Conservation (phyloP, 2,329 filamentous ascomycete species). For the Aspergillus tanneri region DNA sequence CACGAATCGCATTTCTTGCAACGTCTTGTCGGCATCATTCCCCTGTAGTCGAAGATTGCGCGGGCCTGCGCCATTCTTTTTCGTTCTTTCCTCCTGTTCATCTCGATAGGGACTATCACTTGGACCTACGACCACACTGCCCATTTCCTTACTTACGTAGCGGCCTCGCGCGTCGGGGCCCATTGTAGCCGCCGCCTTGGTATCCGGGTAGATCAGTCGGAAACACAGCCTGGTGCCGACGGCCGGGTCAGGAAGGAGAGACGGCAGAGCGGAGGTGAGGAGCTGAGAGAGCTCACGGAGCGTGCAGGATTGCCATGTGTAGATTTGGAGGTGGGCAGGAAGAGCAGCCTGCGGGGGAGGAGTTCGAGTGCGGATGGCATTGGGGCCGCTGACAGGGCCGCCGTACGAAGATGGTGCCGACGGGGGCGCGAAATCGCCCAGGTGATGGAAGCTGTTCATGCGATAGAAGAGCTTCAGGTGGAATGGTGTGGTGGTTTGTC, state of each 20-base stretch:
- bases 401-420: slow-evolving; percentile 22
- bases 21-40: slow-evolving; percentile 67
- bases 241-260: slow-evolving; percentile 68
- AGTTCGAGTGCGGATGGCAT: slow-evolving; percentile 35
- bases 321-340: slow-evolving; percentile 71
- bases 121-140: slow-evolving; percentile 71
- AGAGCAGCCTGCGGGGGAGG: slow-evolving; percentile 58
- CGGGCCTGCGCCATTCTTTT: slow-evolving; percentile 36
- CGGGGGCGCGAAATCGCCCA: slow-evolving; percentile 42
- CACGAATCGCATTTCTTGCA: slow-evolving; percentile 76
- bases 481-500: slow-evolving; percentile 74
- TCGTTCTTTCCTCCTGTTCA: slow-evolving; percentile 35
- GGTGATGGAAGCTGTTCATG: slow-evolving; percentile 66
- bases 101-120: slow-evolving; percentile 27
- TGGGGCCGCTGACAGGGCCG: slow-evolving; percentile 38
- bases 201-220: slow-evolving; percentile 80
- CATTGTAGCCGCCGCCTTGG: slow-evolving; percentile 45
- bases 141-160: slow-evolving; percentile 77
- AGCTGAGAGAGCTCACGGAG: slow-evolving; percentile 78
- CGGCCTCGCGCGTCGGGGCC: slow-evolving; percentile 52
- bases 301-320: slow-evolving; percentile 82
- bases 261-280: slow-evolving; percentile 66
- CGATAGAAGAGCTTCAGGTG: slow-evolving; percentile 83
- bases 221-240: slow-evolving; percentile 85
- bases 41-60: slow-evolving; percentile 47